phyloP scores from a whole-genome alignment of 164 flowering plant species.

The Dillenia suffruticosa region DNA sequence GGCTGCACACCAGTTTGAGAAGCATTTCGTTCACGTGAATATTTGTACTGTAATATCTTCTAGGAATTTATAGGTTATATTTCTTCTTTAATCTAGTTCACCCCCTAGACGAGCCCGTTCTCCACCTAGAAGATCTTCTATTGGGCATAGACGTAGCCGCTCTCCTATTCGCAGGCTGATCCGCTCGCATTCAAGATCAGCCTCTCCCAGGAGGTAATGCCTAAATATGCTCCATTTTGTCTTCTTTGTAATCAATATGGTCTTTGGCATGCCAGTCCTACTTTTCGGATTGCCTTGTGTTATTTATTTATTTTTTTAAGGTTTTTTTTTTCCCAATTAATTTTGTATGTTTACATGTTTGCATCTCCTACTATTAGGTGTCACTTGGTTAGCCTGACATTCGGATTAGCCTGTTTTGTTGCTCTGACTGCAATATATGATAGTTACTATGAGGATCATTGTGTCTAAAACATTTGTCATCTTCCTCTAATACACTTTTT shows the following conservation, averaged over 20 bases:
- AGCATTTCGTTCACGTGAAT: too few species aligned
- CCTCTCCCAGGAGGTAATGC: conserved; percentile 80
- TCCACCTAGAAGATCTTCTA: conserved; percentile 90
- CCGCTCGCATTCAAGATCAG: conserved; percentile 75
- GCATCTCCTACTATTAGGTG: not conserved
- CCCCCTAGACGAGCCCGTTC: conserved; percentile 83
- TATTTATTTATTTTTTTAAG: not conserved
- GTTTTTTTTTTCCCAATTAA: not conserved
- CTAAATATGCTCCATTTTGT: not conserved
- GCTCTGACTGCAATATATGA: too few species aligned
- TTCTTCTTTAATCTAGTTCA: conserved; percentile 40
- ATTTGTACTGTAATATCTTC: too few species aligned
- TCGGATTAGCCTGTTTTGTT: too few species aligned
- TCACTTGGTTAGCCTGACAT: too few species aligned
- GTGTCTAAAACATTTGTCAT: too few species aligned
- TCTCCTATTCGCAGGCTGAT: conserved; percentile 82
- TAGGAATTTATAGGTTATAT: not conserved
- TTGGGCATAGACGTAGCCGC: conserved; percentile 77
- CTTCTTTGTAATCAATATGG: not conserved
- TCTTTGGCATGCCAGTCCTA: not conserved
- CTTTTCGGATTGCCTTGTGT: not conserved
- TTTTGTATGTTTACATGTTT: not conserved
- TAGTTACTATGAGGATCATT: too few species aligned
- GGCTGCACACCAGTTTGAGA: too few species aligned
- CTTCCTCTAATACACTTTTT: too few species aligned